Percentiles rank a stretch among this genome's conserved stretches.
These are phyloP conservation scores for Dendrobium huoshanense DNA, from an alignment of 106 monocot genomes.

Conservation along the genomic window DNA sequence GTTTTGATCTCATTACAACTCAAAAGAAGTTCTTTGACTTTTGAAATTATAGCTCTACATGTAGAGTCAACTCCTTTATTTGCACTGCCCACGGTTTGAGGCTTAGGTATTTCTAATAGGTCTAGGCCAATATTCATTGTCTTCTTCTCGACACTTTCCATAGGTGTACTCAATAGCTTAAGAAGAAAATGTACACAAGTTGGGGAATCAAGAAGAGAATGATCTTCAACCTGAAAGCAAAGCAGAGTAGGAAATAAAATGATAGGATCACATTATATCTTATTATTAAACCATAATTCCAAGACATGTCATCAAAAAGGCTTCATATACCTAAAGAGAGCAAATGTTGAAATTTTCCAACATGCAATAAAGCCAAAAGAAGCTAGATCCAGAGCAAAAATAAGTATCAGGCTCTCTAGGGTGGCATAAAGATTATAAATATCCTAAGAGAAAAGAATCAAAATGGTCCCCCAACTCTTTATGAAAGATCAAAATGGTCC, in stretches of 20 bases:
- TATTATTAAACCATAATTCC: neutral
- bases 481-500: too few relatives aligned
- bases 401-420: neutral
- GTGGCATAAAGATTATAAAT: neutral
- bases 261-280: neutral
- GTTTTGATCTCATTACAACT: slow-evolving; percentile 79
- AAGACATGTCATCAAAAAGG: neutral
- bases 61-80: slow-evolving; percentile 59
- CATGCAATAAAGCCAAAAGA: neutral
- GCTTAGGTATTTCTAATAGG: slow-evolving; percentile 50
- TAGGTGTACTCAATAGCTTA: slow-evolving; percentile 71
- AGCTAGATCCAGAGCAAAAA: neutral
- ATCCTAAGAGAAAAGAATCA: neutral
- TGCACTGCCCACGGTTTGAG: slow-evolving; percentile 18
- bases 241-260: neutral
- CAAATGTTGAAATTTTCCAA: neutral
- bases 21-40: slow-evolving; percentile 80
- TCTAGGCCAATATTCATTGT: slow-evolving; percentile 34
- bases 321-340: neutral
- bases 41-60: slow-evolving; percentile 51
- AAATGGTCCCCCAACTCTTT: too few relatives aligned
- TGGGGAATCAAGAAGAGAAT: slow-evolving; percentile 72
- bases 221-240: slow-evolving; percentile 71
- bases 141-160: slow-evolving; percentile 24
- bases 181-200: slow-evolving; percentile 78